Conservation (phyloP, 2,329 filamentous ascomycete genomes). For the Cladosporium colombiae region DNA sequence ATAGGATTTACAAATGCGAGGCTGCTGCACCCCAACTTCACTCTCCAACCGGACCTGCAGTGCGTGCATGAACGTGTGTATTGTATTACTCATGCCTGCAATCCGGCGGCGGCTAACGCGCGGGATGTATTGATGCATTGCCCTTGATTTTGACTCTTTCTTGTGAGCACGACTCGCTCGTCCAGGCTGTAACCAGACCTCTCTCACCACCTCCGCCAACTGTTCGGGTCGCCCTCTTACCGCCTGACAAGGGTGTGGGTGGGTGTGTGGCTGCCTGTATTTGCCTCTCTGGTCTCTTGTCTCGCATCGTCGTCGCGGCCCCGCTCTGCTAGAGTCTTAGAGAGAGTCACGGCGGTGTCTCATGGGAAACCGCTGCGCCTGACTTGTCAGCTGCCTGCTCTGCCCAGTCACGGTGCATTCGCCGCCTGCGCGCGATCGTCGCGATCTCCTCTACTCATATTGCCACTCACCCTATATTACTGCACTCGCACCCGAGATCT, state of each 20-base stretch:
- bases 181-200: neutral
- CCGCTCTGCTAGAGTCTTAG: neutral
- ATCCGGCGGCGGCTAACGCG: constrained; percentile 13
- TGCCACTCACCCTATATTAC: constrained; percentile 13
- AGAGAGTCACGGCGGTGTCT: constrained; percentile 13
- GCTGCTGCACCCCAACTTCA: constrained; percentile 10
- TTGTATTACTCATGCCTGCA: constrained; percentile 13
- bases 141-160: neutral
- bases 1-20: constrained; percentile 10
- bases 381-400: neutral
- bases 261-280: constrained; percentile 8
- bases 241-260: neutral
- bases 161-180: neutral
- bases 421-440: constrained; percentile 8
- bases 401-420: constrained; percentile 4
- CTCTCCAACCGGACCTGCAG: neutral
- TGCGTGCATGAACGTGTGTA: constrained; percentile 10
- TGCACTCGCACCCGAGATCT: constrained; percentile 18
- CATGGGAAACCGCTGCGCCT: constrained; percentile 1
- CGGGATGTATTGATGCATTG: constrained; percentile 5
- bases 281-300: neutral
- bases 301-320: neutral
- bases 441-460: constrained; percentile 8
- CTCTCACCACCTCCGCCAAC: neutral
- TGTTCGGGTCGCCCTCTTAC: neutral